Conservation (phyloP, 129 eudicot genomes). For the Saussurea involucrata region DNA sequence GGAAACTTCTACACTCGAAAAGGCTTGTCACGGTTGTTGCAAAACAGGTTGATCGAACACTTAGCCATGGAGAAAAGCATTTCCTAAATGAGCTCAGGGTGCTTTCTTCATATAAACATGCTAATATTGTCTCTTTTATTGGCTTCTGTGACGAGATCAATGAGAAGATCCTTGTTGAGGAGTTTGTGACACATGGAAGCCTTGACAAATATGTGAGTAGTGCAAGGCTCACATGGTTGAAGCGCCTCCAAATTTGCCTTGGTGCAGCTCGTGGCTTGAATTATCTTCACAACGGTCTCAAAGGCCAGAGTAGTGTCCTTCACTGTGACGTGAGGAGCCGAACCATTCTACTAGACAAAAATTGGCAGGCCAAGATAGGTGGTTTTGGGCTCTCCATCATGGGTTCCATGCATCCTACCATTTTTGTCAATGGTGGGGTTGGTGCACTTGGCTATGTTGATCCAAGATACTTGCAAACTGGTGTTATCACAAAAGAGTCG, state of each 20-base stretch:
- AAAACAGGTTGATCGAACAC: conserved; percentile 1
- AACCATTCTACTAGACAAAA: conserved; percentile 15
- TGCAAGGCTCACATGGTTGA: conserved; percentile 13
- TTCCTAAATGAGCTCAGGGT: conserved; percentile 14
- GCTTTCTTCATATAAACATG: conserved; percentile 11
- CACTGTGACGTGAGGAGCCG: conserved; percentile 12
- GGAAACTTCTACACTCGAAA: background rate
- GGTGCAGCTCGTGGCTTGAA: conserved; percentile 17
- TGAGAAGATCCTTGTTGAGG: conserved; percentile 12
- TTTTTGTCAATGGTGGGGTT: background rate
- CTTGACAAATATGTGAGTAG: conserved; percentile 7
- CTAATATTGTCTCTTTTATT: conserved; percentile 15
- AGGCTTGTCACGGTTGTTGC: background rate
- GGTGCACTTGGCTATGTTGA: background rate
- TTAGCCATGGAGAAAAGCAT: background rate
- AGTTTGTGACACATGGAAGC: conserved; percentile 6
- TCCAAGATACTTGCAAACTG: conserved; percentile 8
- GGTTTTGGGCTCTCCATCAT: conserved; percentile 17
- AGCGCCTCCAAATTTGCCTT: conserved; percentile 14
- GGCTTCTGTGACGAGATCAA: conserved; percentile 22
- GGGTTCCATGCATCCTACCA: background rate
- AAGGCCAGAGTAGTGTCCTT: conserved; percentile 1
- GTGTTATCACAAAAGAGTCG: background rate
- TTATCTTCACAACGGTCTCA: conserved; percentile 20
- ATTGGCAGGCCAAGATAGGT: conserved; percentile 21